Percentiles rank a stretch among this genome's conserved stretches.
Conservation (phyloP, 83 land plant species). For the Picea mariana region DNA sequence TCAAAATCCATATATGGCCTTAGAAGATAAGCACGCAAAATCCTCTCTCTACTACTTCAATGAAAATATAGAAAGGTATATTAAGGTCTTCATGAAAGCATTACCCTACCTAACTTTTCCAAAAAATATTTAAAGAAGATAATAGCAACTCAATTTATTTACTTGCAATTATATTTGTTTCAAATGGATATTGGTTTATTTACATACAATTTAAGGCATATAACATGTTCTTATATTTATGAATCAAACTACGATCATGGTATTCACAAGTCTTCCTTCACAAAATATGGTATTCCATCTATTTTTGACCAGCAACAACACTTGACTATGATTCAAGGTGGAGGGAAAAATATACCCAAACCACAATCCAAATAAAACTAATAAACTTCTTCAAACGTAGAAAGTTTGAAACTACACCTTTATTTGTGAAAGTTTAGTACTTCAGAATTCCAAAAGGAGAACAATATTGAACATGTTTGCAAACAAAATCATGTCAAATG, state of each 20-base stretch:
- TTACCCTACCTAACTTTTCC: background rate
- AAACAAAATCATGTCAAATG: background rate
- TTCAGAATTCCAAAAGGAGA: background rate
- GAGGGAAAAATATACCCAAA: too few relatives aligned
- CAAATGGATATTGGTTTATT: conserved; percentile 1
- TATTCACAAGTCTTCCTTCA: background rate
- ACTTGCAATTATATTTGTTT: background rate
- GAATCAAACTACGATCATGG: background rate
- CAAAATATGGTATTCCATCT: background rate
- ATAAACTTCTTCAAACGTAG: too few relatives aligned
- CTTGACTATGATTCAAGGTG: background rate
- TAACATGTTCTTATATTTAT: background rate
- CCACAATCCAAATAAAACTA: too few relatives aligned
- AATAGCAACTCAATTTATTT: background rate
- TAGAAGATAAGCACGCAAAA: background rate
- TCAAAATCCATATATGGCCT: background rate
- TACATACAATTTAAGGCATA: background rate
- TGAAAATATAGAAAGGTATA: background rate
- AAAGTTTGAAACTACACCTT: background rate
- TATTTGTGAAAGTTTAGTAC: background rate
- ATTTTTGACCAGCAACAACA: background rate
- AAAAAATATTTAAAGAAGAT: conserved; percentile 9
- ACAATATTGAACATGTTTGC: background rate
- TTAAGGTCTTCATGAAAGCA: background rate
- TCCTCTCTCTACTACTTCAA: background rate